Base-by-base conservation (phyloP, 2,329 filamentous ascomycete species). In the Apiospora sp. region DNA sequence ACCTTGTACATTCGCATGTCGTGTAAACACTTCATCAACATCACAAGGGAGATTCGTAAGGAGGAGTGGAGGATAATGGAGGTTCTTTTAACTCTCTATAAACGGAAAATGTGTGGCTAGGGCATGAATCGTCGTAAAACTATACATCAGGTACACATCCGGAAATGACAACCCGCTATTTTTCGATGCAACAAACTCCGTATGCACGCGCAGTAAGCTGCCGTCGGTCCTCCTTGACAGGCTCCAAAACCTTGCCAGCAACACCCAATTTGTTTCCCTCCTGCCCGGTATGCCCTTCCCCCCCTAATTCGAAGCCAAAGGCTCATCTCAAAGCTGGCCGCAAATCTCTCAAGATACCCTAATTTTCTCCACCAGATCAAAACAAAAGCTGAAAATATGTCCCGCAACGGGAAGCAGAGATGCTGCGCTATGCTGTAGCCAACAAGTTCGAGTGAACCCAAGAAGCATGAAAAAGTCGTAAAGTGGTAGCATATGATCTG, bases 401-500 rank as follows among this genome's bases (percentile, higher is more conserved):
- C 41, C 44, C 41, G 41, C 19, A 13, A 7, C 67, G 27, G 41
- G 43, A 68, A 30, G 27, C 43, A 68, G 30, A 44, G 13, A 30
- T 44, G 67, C 67, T 68, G 44, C 67, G 67, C 67, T 48, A 68
- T 68, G 67, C 67, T 44, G 24, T 68, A 68, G 67, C 67, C 41
- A 68, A 68, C 58, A 64, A 14, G 58, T 41, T 64, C 13, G 58
- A 48, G 27, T 4, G 19, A 46, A 48, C 41, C n/a, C 67, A 48
- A 27, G 27, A 30, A 68, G 13, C 19, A 68, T 27, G 43, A 68
- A 70, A 37, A 70, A 41, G 68, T 58, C 68, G 48, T 70, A 22
- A 70, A 70, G 48, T 70, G 68, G 68, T 70, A 70, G 58, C 68
- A 70, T 70, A 58, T 58, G 46, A 43, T 70, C 34, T 51, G 46